Conservation (phyloP, 2,329 filamentous ascomycete species). For the Plenodomus biglobosus region DNA sequence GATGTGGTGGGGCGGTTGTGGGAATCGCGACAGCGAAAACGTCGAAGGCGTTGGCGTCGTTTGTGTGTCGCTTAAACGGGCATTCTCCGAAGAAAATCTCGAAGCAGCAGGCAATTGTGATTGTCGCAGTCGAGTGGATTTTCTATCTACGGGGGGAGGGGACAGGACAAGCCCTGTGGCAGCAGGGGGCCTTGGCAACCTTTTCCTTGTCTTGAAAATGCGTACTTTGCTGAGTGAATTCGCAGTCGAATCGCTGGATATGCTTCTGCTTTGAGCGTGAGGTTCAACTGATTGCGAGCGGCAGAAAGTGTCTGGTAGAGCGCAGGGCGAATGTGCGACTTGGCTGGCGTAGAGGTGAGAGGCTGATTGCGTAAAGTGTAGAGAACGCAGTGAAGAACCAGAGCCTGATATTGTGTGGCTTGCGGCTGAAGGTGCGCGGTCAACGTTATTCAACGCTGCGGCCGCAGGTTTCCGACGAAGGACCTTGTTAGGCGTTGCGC, state of each 20-base stretch:
- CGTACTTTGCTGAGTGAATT: conserved; percentile 25
- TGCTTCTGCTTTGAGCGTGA: conserved; percentile 16
- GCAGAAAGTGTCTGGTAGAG: conserved; percentile 19
- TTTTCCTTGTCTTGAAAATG: conserved; percentile 40
- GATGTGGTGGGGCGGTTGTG: conserved; percentile 30
- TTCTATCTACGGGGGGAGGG: conserved; percentile 18
- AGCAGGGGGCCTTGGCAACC: conserved; percentile 34
- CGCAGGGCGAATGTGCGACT: conserved; percentile 19
- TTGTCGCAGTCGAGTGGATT: conserved; percentile 15
- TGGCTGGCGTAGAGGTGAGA: conserved; percentile 26
- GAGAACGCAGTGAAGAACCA: conserved; percentile 19
- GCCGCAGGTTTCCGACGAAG: conserved; percentile 44
- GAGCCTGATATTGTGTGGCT: conserved; percentile 11
- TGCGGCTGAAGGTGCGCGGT: conserved; percentile 28
- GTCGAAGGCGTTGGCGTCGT: conserved; percentile 20
- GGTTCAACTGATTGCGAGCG: conserved; percentile 37
- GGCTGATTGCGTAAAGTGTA: conserved; percentile 36
- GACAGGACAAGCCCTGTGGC: conserved; percentile 13
- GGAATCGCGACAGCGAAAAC: conserved; percentile 43
- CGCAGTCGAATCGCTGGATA: conserved; percentile 16
- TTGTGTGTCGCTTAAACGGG: conserved; percentile 18
- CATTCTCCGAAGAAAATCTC: conserved; percentile 24
- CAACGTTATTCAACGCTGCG: conserved; percentile 33
- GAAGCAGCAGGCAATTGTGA: conserved; percentile 22
- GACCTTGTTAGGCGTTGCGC: conserved; percentile 35